phyloP scores from a whole-genome alignment of 208 protist species.

The Wallacemonas sp. region DNA sequence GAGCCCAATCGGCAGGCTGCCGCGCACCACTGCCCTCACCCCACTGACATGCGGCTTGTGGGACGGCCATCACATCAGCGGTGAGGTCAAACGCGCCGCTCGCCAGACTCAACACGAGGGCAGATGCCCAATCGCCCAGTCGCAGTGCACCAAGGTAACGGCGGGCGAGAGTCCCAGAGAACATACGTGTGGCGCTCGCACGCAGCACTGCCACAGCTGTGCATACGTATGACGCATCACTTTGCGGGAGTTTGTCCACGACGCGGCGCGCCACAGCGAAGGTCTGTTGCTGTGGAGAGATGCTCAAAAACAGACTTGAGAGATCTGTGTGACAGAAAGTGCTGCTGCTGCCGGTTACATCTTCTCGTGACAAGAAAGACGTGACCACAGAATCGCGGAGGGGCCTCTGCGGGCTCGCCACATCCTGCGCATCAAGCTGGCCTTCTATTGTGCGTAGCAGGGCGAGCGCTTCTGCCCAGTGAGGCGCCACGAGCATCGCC shows the following conservation, averaged over 20 bases:
- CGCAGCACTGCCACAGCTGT: constrained; percentile 29
- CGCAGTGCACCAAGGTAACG: constrained; percentile 26
- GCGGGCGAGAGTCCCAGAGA: constrained; percentile 52
- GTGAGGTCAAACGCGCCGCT: neutral
- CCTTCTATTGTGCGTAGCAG: constrained; percentile 5
- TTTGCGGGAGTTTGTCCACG: constrained; percentile 29
- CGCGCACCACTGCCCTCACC: neutral
- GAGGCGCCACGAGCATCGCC: constrained; percentile 26
- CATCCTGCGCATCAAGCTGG: neutral
- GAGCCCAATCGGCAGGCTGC: neutral
- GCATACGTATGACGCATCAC: constrained; percentile 27
- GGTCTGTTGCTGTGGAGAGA: constrained; percentile 23
- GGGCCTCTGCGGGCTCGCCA: too few species aligned
- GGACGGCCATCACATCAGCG: neutral
- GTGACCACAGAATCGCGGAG: too few species aligned
- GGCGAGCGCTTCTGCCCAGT: constrained; percentile 34
- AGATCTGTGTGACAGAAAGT: constrained; percentile 26
- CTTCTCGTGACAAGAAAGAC: constrained; percentile 13
- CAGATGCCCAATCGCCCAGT: constrained; percentile 22
- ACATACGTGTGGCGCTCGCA: constrained; percentile 46
- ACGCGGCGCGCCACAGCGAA: constrained; percentile 42
- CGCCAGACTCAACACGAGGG: constrained; percentile 33
- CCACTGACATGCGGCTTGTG: neutral
- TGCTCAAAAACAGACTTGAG: constrained; percentile 20
- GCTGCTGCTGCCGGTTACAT: constrained; percentile 11